Base-by-base conservation (phyloP, 2,329 filamentous ascomycete genomes). In the Ophiobolus disseminans region DNA sequence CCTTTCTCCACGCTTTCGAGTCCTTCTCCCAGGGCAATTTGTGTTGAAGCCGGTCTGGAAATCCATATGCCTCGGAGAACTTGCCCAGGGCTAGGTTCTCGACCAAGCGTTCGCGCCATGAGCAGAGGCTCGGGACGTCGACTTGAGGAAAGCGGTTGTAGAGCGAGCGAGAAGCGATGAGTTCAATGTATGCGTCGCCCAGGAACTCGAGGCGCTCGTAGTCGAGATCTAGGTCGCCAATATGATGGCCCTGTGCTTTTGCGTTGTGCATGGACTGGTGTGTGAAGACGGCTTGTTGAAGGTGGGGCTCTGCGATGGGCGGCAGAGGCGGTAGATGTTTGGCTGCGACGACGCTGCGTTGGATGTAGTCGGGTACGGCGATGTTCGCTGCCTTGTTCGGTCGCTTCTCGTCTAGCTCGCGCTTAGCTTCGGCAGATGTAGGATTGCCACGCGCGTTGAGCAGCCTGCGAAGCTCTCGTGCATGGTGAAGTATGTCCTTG, bases 181-280 rank as follows among this genome's bases (percentile, higher is more conserved):
- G 75, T 65, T 95, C 89, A 41, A 96, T 78, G 62, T 93, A 93
- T 16, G 90, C 88, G 69, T 97, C 93, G 5, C 93, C 93, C 6
- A 96, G 80, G 76, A 93, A 91, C 73, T 97, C 93, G 5, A 97
- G 83, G 14, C 85, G 83, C 65, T 97, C 92, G 72, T 97, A 97
- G 63, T 78, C 75, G 14, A 65, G 62, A 17, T 52, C 55, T 10
- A 65, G 53, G 20, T 62, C 58, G 3, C 52, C 47, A 21, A 69
- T 46, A 13, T 66, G 56, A 20, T 46, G 43, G 4, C 34, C 26
- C 21, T 68, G 60, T 3, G 53, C 50, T 26, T 50, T 53, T 8
- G 13, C 40, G 30, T 56, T 35, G 17, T 66, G 53, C 34, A 55
- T 45, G 7, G 69, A 69, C 5, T 51, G 75, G 60, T 93, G 90